Percentiles rank a stretch among this genome's conserved stretches.
These are phyloP conservation scores for Trichophyton simii DNA, from an alignment of 2,329 filamentous ascomycete species.

Conservation along the genomic window DNA sequence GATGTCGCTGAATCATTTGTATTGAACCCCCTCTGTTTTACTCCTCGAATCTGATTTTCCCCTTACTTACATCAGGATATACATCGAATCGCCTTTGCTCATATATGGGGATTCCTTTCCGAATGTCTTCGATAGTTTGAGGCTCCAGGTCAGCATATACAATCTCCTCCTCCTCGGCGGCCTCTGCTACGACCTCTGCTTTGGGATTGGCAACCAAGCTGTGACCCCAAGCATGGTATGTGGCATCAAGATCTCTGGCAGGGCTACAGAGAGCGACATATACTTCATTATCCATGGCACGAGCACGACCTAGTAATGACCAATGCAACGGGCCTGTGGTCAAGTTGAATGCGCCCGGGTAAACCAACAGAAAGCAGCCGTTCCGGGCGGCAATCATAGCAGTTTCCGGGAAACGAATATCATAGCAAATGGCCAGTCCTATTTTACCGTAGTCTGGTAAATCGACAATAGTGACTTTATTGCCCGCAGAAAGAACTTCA, in stretches of 20 bases:
- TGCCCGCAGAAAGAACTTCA: slow-evolving; percentile 74
- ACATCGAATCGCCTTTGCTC: slow-evolving; percentile 86
- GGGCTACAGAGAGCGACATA: slow-evolving; percentile 91
- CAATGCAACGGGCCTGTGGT: slow-evolving; percentile 90
- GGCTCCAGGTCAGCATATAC: slow-evolving; percentile 59
- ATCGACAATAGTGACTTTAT: slow-evolving; percentile 73
- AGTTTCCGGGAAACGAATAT: slow-evolving; percentile 89
- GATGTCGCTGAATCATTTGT: no score
- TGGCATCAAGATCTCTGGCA: slow-evolving; percentile 61
- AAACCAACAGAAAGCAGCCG: slow-evolving; percentile 77
- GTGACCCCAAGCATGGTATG: slow-evolving; percentile 87
- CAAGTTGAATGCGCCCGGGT: slow-evolving; percentile 93
- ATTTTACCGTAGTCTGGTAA: slow-evolving; percentile 80
- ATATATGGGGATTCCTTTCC: slow-evolving; percentile 73
- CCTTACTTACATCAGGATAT: slow-evolving; percentile 75
- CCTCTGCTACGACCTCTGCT: slow-evolving; percentile 66
- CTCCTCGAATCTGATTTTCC: slow-evolving; percentile 34
- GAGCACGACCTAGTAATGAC: slow-evolving; percentile 65
- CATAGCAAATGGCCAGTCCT: slow-evolving; percentile 89
- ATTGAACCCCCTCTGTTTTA: slow-evolving; percentile 5
- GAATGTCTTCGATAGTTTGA: slow-evolving; percentile 57
- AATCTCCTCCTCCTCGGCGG: slow-evolving; percentile 64
- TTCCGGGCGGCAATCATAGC: slow-evolving; percentile 76
- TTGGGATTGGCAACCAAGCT: slow-evolving; percentile 80
- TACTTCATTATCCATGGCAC: slow-evolving; percentile 86